Conservation (phyloP, 192 early-diverging fungal genomes). For the Jimgerdemannia lactiflua region DNA sequence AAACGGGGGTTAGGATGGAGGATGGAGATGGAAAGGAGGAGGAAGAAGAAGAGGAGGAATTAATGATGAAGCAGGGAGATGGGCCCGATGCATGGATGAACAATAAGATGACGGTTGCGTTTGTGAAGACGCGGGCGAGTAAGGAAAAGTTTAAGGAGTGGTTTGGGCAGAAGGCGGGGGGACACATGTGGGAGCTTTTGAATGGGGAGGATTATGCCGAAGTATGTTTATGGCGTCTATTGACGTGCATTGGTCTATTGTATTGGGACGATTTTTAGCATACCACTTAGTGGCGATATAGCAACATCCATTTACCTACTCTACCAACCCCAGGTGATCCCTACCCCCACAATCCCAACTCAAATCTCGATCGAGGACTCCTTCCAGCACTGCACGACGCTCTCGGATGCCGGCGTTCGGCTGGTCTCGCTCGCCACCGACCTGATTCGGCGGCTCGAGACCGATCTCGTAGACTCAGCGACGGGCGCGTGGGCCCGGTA, state of each 20-base stretch:
- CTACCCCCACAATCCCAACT: conserved; percentile 12
- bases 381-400: conserved; percentile 24
- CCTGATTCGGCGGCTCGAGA: conserved; percentile 26
- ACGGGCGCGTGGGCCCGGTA: conserved; percentile 17
- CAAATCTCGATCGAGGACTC: conserved; percentile 41
- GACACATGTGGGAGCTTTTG: conserved; percentile 12
- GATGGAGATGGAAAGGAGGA: background rate
- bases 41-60: background rate
- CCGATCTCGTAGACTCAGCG: background rate
- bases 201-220: conserved; percentile 21
- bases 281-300: too few relatives aligned
- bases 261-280: too few relatives aligned
- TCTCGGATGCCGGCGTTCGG: conserved; percentile 11
- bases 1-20: background rate
- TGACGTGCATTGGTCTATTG: too few relatives aligned
- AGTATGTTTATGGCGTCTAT: background rate
- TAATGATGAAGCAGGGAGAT: background rate
- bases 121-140: conserved; percentile 1
- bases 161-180: conserved; percentile 3
- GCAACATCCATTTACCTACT: too few relatives aligned
- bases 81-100: conserved; percentile 6
- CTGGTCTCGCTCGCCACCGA: conserved; percentile 13
- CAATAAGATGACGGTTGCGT: conserved; percentile 2
- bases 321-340: conserved; percentile 1
- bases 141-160: conserved; percentile 9